These are phyloP conservation scores for Neofusicoccum sp. DNA, from an alignment of 2,329 filamentous ascomycete genomes.

Conservation along the genomic window DNA sequence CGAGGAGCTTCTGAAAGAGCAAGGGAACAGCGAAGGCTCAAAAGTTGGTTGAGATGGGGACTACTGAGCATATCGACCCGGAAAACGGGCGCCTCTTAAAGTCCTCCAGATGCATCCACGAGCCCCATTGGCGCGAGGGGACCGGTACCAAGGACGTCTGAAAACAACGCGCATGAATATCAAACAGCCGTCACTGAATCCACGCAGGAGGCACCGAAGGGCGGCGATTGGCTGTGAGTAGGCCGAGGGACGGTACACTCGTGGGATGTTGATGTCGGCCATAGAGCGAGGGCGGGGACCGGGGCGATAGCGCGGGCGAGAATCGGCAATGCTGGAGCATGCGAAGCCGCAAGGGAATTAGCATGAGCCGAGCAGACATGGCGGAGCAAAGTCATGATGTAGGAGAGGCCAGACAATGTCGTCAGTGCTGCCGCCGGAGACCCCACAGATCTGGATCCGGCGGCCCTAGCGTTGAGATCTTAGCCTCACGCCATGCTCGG, in stretches of 20 bases:
- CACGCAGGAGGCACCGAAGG: background rate
- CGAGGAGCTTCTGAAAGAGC: slow-evolving; percentile 20
- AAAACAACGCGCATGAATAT: background rate
- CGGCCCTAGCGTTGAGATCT: background rate
- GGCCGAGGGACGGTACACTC: background rate
- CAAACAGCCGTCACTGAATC: background rate
- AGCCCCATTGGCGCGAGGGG: background rate
- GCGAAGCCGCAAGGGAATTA: slow-evolving; percentile 6
- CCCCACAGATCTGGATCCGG: slow-evolving; percentile 10
- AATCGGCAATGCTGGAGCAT: background rate
- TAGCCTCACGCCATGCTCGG: slow-evolving; percentile 15
- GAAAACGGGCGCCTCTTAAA: slow-evolving; percentile 9
- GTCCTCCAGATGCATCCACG: background rate
- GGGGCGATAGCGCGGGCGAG: background rate
- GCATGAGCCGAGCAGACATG: slow-evolving; percentile 3
- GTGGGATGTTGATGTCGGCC: slow-evolving; percentile 7
- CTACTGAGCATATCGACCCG: background rate
- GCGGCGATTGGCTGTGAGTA: slow-evolving; percentile 1
- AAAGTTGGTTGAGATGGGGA: background rate
- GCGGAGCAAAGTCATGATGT: slow-evolving; percentile 20
- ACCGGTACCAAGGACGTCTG: background rate
- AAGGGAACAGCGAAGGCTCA: slow-evolving; percentile 19
- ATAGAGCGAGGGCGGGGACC: background rate
- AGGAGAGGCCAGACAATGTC: slow-evolving; percentile 4
- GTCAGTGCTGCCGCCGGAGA: background rate